Percentiles rank a stretch among this genome's conserved stretches.
Evolutionary conservation across 2,329 filamentous ascomycete species (phyloP).

Genomic region (Colletotrichum sp.): DNA sequence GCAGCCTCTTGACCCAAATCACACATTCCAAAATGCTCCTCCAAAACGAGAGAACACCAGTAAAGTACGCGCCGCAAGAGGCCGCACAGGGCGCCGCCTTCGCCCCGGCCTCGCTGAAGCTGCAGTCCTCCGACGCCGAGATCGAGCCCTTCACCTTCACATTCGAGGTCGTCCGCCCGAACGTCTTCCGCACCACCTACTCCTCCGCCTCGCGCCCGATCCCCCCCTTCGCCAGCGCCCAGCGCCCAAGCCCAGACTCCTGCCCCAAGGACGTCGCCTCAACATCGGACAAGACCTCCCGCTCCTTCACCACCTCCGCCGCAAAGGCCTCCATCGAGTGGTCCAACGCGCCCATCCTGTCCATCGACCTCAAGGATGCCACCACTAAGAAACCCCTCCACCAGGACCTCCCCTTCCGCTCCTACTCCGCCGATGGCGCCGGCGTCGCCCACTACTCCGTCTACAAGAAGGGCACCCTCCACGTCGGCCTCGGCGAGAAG

Average conservation of each 20-base stretch:
- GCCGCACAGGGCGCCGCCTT: background rate
- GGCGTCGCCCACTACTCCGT: slow-evolving; percentile 70
- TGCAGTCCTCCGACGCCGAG: slow-evolving; percentile 5
- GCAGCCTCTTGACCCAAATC: background rate
- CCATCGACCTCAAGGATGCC: slow-evolving; percentile 56
- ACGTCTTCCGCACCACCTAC: slow-evolving; percentile 73
- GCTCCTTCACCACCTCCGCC: slow-evolving; percentile 34
- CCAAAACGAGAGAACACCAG: slow-evolving; percentile 12
- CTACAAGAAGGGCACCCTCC: slow-evolving; percentile 66
- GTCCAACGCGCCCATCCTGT: slow-evolving; percentile 54
- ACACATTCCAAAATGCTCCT: slow-evolving; percentile 1
- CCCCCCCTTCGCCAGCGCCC: slow-evolving; percentile 68
- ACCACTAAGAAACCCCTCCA: slow-evolving; percentile 59
- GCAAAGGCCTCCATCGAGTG: slow-evolving; percentile 61
- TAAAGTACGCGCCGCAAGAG: slow-evolving; percentile 10
- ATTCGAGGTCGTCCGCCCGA: slow-evolving; percentile 66
- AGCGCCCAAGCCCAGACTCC: slow-evolving; percentile 35
- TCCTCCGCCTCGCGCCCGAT: slow-evolving; percentile 64
- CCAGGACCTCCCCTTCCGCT: slow-evolving; percentile 67
- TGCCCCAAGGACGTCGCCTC: slow-evolving; percentile 22
- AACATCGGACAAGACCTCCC: slow-evolving; percentile 32
- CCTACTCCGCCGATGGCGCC: slow-evolving; percentile 65
- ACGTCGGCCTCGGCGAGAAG: slow-evolving; percentile 76
- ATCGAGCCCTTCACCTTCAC: slow-evolving; percentile 56
- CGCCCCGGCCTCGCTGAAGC: background rate